A percentile compares a stretch with the other conserved stretches of the same genome.
These are phyloP conservation scores for Torrubiella hemipterigena DNA, from an alignment of 2,329 filamentous ascomycete genomes.

Conservation along the genomic window DNA sequence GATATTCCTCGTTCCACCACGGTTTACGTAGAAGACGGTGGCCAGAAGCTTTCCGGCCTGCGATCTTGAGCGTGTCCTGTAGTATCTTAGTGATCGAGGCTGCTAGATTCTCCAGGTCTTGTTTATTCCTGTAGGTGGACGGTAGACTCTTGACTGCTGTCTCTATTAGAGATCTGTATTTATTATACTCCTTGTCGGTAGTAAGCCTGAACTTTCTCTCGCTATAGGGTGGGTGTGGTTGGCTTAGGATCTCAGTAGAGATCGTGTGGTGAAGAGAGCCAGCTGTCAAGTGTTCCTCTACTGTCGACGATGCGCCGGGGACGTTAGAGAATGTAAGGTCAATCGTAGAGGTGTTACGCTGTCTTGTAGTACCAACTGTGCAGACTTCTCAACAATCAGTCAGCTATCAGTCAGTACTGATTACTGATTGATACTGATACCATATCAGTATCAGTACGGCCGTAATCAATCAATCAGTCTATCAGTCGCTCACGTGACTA, in stretches of 20 bases:
- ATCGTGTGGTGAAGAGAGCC: constrained; percentile 1
- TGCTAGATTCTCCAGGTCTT: neutral
- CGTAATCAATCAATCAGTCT: constrained; percentile 3
- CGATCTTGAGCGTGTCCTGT: neutral
- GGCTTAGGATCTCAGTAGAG: neutral
- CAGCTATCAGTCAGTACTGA: constrained; percentile 4
- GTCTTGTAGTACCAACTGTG: neutral
- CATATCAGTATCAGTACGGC: constrained; percentile 3
- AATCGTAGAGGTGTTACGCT: neutral
- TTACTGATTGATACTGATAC: constrained; percentile 4
- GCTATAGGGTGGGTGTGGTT: neutral
- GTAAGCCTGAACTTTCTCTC: constrained; percentile 1
- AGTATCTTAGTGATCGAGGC: constrained; percentile 1
- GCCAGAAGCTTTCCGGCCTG: neutral
- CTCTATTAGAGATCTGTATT: neutral
- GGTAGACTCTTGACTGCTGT: neutral
- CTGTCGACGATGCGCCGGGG: neutral
- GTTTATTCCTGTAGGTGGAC: neutral
- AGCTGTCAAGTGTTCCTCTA: constrained; percentile 2
- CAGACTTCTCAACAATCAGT: constrained; percentile 4
- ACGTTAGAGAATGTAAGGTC: constrained; percentile 3
- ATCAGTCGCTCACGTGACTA: neutral
- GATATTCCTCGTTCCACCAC: constrained; percentile 4
- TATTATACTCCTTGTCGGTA: neutral
- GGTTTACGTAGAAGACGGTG: constrained; percentile 1